phyloP scores from a whole-genome alignment of 805 yeast genomes.

The Lachancea mirantina region DNA sequence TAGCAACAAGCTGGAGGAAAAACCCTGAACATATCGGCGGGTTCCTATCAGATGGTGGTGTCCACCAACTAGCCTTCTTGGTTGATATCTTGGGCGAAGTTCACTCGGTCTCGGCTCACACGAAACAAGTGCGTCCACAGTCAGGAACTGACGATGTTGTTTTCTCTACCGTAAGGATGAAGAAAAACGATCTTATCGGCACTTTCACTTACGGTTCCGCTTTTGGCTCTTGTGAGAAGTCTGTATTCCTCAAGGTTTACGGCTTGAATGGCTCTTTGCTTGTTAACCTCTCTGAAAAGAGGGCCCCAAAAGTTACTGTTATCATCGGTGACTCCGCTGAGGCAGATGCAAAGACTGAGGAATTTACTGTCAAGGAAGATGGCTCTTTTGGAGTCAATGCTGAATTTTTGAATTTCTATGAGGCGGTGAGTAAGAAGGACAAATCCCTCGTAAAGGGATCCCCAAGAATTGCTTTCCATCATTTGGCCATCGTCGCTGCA shows the following conservation, averaged over 20 bases:
- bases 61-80: conserved; percentile 83
- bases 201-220: conserved; percentile 83
- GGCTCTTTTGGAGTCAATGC: conserved; percentile 48
- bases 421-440: conserved; percentile 57
- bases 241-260: conserved; percentile 57
- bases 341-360: conserved; percentile 21
- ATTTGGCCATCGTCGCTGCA: conserved; percentile 84
- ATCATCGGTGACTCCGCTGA: conserved; percentile 27
- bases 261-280: conserved; percentile 74
- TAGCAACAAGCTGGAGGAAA: conserved; percentile 77
- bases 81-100: conserved; percentile 77
- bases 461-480: conserved; percentile 86
- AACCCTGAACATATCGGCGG: conserved; percentile 93
- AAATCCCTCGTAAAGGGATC: conserved; percentile 48
- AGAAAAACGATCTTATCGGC: conserved; percentile 61
- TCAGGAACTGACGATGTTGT: conserved; percentile 81
- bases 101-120: conserved; percentile 61
- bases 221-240: conserved; percentile 73
- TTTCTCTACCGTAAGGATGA: conserved; percentile 58
- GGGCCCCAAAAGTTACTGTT: conserved; percentile 34
- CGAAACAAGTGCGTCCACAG: conserved; percentile 66
- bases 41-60: conserved; percentile 90
- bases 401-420: conserved; percentile 49
- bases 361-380: conserved; percentile 35
- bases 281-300: conserved; percentile 50